Percentiles rank a stretch among this genome's conserved stretches.
Conservation (phyloP, 768 basidiomycete genomes). For the Gelatoporia subvermispora region DNA sequence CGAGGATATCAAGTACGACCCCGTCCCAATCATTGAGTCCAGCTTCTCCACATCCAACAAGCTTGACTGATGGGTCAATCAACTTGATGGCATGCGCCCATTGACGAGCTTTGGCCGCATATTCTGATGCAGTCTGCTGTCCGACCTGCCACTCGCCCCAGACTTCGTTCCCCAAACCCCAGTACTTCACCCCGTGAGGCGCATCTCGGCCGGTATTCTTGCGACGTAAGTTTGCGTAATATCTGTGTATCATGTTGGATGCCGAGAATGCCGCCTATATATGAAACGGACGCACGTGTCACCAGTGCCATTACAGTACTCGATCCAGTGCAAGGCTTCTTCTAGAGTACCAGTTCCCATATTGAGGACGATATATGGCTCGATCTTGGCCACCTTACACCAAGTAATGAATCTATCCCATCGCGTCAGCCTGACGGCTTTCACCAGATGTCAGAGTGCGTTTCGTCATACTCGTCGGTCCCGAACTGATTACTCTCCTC, state of each 20-base stretch:
- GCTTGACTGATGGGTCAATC: slow-evolving; percentile 50
- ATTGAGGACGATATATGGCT: slow-evolving; percentile 58
- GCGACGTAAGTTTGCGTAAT: slow-evolving; percentile 55
- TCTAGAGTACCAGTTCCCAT: slow-evolving; percentile 63
- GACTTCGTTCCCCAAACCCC: slow-evolving; percentile 49
- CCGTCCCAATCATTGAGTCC: slow-evolving; percentile 34
- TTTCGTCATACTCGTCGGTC: slow-evolving; percentile 30
- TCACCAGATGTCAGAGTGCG: neutral
- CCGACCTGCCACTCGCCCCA: slow-evolving; percentile 56
- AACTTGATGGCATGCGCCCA: slow-evolving; percentile 60
- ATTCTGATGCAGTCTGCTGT: slow-evolving; percentile 49
- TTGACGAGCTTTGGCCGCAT: slow-evolving; percentile 49
- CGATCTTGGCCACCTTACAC: slow-evolving; percentile 44
- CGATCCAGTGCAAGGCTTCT: slow-evolving; percentile 55
- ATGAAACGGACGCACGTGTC: slow-evolving; percentile 21
- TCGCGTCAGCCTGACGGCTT: neutral
- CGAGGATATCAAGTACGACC: slow-evolving; percentile 23
- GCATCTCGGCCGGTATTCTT: slow-evolving; percentile 48
- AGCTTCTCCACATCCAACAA: slow-evolving; percentile 48
- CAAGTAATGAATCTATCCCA: slow-evolving; percentile 49
- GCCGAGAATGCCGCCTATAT: neutral
- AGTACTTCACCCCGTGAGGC: slow-evolving; percentile 42
- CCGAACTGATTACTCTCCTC: slow-evolving; percentile 62
- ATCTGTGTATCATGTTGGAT: slow-evolving; percentile 7
- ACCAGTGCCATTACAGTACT: slow-evolving; percentile 54